Conservation (phyloP, 331 rosid genomes). For the Rhamnella rubrinervis region DNA sequence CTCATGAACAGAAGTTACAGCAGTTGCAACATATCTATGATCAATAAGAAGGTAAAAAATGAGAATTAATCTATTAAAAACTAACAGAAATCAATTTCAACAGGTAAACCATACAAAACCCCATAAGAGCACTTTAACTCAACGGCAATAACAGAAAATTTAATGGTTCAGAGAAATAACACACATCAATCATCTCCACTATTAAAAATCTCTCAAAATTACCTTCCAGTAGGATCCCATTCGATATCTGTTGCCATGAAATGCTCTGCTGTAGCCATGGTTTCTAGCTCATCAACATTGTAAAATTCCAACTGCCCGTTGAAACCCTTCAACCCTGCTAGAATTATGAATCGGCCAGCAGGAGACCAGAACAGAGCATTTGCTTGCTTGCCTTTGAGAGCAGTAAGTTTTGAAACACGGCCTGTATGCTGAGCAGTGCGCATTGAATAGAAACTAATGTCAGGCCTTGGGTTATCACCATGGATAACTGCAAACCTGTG, state of each 20-base stretch:
- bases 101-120: not conserved
- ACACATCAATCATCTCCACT: not conserved
- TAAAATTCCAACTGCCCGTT: conserved; percentile 83
- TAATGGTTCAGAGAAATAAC: not conserved
- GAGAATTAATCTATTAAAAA: not conserved
- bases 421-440: conserved; percentile 60
- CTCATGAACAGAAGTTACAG: conserved; percentile 88
- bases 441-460: conserved; percentile 79
- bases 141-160: too few relatives aligned
- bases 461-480: conserved; percentile 90
- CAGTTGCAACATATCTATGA: conserved; percentile 71
- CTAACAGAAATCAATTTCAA: not conserved
- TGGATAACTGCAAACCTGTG: conserved; percentile 84
- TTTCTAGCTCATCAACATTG: conserved; percentile 87
- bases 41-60: conserved; percentile 15
- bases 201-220: not conserved
- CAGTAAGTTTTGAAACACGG: conserved; percentile 70
- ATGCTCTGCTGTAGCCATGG: conserved; percentile 89
- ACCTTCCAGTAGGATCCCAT: conserved; percentile 99
- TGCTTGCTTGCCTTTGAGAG: conserved; percentile 86
- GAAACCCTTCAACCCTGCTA: conserved; percentile 80
- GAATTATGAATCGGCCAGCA: conserved; percentile 64
- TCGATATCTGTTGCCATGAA: conserved; percentile 90
- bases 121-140: not conserved
- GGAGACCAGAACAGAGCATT: conserved; percentile 97